Base-by-base conservation (phyloP, 2,329 filamentous ascomycete species). In the Canariomyces notabilis region DNA sequence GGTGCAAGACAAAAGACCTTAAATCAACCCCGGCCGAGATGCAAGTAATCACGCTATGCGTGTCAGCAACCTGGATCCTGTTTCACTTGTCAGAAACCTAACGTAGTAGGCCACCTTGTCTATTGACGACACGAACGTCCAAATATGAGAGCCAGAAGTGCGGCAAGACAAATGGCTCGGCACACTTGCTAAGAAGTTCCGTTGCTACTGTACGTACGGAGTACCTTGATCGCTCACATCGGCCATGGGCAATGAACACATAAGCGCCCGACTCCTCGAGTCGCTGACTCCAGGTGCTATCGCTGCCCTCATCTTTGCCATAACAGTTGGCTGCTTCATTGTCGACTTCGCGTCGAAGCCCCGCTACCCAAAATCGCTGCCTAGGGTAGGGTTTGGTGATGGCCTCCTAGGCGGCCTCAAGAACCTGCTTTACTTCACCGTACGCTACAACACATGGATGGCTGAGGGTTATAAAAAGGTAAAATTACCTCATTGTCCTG, bases 391-490 rank as follows among this genome's bases (percentile, higher is more conserved):
- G 36, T 60, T 66, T 38, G 66, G 66, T 1, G 59, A 58, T 16
- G 62, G 68, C n/a, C 51, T 62, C 37, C 35, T 67, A 16, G 65
- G 63, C 6, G 65, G 60, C 3, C 31, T 73, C 40, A 57, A 62
- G 37, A 73, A 73, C 48, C 67, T 67, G 56, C 37, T 67, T 37
- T 61, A 58, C 40, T 72, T 69, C 38, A 56, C 70, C 23, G 56
- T 62, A 1, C 58, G 63, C 40, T 70, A 67, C 43, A 61, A 63
- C 20, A 42, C 52, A 5, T 74, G 71, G 71, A 61, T 71, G 1
- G 60, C 59, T 8, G 61, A 72, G 46, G 71, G 71, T 16, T 72
- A 73, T 42, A 54, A 62, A 16, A 70, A 70, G 61, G 70, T 67
- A 18, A n/a, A 23, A n/a, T n/a, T n/a, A n/a, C n/a, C n/a, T n/a